Conservation (phyloP, 345 rosid species). For the Brassica napus region Da-Ae NC_063442.1:26513001-26513500, state of each 20-base stretch:
- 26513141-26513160: neutral
- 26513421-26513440: neutral
- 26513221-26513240: conserved; percentile 37
- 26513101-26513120: neutral
- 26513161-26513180: neutral
- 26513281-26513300: conserved; percentile 38
- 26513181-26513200: conserved; percentile 39
- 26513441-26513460: neutral
- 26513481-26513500: neutral
- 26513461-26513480: neutral
- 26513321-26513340: conserved; percentile 32
- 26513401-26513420: neutral
- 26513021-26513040: too few species aligned
- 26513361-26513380: conserved; percentile 12
- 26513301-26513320: conserved; percentile 27
- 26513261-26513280: conserved; percentile 38
- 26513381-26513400: neutral
- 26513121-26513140: neutral
- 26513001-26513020: conserved; percentile 6
- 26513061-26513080: conserved; percentile 13
- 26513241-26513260: conserved; percentile 37
- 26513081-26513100: conserved; percentile 1
- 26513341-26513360: neutral
- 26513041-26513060: neutral
- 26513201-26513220: conserved; percentile 41